Conservation (phyloP, 495 filamentous ascomycete genomes). For the Aspergillus homomorphus region DNA sequence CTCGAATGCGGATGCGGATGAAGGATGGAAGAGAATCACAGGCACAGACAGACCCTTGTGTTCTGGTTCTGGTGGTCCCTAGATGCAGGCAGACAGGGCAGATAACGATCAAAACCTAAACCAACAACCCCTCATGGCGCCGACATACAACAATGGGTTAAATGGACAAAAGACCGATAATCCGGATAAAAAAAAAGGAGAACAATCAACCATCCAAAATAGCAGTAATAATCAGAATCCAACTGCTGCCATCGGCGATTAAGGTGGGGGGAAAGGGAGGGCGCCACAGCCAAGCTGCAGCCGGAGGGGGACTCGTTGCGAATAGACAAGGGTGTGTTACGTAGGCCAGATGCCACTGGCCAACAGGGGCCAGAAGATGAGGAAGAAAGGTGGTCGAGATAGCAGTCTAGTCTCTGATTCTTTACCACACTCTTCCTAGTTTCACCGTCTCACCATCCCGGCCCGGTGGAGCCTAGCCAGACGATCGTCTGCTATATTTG, state of each 20-base stretch:
- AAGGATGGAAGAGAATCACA: neutral
- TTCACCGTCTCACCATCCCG: constrained; percentile 16
- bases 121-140: too few species aligned
- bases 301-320: constrained; percentile 16
- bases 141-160: too few species aligned
- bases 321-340: constrained; percentile 24
- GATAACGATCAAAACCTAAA: neutral
- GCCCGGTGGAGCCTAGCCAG: constrained; percentile 9
- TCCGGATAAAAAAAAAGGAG: neutral
- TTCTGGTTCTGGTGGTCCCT: neutral
- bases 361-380: constrained; percentile 8
- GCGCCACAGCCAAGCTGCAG: neutral
- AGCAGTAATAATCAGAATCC: too few species aligned
- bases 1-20: too few species aligned
- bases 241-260: neutral
- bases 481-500: constrained; percentile 21
- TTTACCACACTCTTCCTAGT: constrained; percentile 11
- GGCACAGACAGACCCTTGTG: too few species aligned
- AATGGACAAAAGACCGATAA: neutral
- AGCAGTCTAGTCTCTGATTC: too few species aligned
- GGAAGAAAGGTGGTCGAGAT: neutral
- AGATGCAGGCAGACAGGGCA: neutral
- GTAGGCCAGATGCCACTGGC: constrained; percentile 16
- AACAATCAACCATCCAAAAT: neutral
- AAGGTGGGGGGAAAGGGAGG: neutral